phyloP scores from a whole-genome alignment of 139 green algal species.

The Chlorella vulgaris region DNA sequence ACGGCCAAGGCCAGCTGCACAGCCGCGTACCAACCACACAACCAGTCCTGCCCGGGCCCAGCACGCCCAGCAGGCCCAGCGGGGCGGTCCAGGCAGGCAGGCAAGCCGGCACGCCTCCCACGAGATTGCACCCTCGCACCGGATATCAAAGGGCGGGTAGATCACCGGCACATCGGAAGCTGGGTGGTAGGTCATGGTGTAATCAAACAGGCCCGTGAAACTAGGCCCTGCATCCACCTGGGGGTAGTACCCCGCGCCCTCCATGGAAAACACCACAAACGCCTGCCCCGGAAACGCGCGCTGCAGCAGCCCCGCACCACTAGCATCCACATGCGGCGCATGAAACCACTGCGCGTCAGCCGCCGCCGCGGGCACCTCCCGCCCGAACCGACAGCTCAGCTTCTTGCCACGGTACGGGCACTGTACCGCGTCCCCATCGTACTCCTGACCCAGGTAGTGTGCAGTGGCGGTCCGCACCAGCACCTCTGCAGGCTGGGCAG shows the following conservation, averaged over 20 bases:
- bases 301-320: background rate
- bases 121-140: background rate
- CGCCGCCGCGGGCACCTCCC: background rate
- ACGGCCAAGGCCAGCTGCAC: no score
- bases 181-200: conserved; percentile 3
- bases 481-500: background rate
- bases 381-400: background rate
- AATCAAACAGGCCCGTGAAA: background rate
- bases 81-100: no score
- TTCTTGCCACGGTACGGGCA: background rate
- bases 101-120: background rate
- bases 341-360: conserved; percentile 4
- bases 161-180: background rate
- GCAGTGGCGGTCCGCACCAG: background rate
- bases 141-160: conserved; percentile 10
- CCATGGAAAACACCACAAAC: background rate
- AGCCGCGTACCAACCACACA: no score
- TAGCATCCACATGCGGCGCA: background rate
- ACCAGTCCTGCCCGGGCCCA: no score
- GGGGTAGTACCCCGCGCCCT: background rate
- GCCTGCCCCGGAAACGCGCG: background rate
- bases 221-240: background rate
- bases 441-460: background rate
- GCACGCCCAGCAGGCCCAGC: no score
- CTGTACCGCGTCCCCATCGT: no score